Evolutionary conservation across 306 rosid genomes (phyloP).

Genomic region (Quercus aquifolioides): DNA sequence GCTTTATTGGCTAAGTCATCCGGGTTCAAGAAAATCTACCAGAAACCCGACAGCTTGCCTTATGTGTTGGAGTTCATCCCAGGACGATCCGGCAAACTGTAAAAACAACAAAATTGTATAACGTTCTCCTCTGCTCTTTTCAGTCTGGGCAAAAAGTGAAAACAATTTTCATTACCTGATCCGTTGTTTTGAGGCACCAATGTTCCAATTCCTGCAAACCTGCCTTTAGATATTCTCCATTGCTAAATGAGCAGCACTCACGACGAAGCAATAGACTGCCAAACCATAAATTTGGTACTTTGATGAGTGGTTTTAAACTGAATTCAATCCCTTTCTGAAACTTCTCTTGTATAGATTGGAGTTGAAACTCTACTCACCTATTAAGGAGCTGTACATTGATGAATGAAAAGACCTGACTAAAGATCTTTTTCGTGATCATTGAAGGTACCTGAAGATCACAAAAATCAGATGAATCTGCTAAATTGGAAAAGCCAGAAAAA

Average conservation of each 20-base stretch:
- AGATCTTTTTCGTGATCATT: conserved; percentile 65
- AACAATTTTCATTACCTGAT: conserved; percentile 45
- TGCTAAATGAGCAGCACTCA: conserved; percentile 89
- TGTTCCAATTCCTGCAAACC: conserved; percentile 82
- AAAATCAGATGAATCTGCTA: conserved; percentile 13
- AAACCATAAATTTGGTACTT: conserved; percentile 11
- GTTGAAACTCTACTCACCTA: conserved; percentile 48
- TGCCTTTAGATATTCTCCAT: conserved; percentile 80
- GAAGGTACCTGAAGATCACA: conserved; percentile 62
- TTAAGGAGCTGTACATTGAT: conserved; percentile 87
- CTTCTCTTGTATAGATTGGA: background rate
- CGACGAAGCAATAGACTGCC: conserved; percentile 83
- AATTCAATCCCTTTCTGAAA: background rate
- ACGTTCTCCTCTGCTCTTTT: background rate
- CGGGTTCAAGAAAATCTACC: conserved; percentile 43
- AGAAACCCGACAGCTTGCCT: conserved; percentile 83
- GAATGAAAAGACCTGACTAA: conserved; percentile 81
- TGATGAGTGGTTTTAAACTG: background rate
- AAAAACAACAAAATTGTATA: conserved; percentile 10
- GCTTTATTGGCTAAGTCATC: conserved; percentile 2
- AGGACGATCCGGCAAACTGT: conserved; percentile 72
- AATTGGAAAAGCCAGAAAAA: conserved; percentile 5
- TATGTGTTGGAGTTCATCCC: conserved; percentile 88
- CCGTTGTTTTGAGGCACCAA: conserved; percentile 75
- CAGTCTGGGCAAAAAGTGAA: background rate